Percentiles rank a stretch among this genome's conserved stretches.
These are phyloP conservation scores for Porcisia deanei DNA, from an alignment of 208 protist genomes.

Conservation along the genomic window DNA sequence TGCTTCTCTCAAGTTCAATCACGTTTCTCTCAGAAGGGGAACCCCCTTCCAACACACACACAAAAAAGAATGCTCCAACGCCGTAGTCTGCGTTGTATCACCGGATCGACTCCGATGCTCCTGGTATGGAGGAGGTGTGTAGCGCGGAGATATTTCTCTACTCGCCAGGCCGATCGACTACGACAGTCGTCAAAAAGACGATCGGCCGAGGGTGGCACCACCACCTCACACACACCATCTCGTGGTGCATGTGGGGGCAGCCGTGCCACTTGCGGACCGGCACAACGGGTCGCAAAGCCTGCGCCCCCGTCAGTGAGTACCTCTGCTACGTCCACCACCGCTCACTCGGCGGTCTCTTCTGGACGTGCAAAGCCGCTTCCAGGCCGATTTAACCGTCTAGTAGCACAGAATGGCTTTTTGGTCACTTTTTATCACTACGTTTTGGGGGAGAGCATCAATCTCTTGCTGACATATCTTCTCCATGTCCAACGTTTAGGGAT, in stretches of 20 bases:
- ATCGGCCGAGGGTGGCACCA: background rate
- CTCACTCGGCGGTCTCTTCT: background rate
- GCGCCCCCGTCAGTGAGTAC: background rate
- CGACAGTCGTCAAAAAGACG: background rate
- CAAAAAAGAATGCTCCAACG: background rate
- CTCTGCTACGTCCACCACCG: background rate
- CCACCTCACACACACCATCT: background rate
- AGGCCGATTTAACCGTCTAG: conserved; percentile 77
- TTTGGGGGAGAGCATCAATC: conserved; percentile 64
- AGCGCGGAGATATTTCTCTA: background rate
- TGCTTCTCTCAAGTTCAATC: background rate
- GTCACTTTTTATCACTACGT: conserved; percentile 71
- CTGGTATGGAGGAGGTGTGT: background rate
- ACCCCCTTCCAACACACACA: too few relatives aligned
- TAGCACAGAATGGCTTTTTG: conserved; percentile 42
- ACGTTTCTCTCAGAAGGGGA: background rate
- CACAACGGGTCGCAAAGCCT: background rate
- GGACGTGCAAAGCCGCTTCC: conserved; percentile 33
- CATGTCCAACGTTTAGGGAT: conserved; percentile 55
- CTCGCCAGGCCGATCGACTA: conserved; percentile 27
- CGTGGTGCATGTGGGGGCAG: background rate
- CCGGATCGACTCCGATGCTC: background rate
- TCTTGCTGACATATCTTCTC: conserved; percentile 51
- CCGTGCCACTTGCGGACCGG: background rate
- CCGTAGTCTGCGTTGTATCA: background rate